Evolutionary conservation across 176 grass and related monocot species (phyloP).

Genomic region (Oropetium thomaeum): DNA sequence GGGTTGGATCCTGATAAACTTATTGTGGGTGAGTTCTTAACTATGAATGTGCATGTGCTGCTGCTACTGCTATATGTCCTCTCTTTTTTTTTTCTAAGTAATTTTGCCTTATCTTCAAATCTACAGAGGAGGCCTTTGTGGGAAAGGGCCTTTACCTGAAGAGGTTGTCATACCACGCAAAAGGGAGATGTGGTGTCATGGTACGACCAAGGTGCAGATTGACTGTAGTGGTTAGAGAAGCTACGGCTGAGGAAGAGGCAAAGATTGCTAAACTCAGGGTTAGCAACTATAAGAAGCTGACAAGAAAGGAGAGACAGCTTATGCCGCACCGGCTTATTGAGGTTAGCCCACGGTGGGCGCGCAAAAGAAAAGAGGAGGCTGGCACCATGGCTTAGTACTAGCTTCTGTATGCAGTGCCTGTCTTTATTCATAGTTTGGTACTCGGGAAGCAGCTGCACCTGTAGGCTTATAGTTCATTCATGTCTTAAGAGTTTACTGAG

Average conservation of each 20-base stretch:
- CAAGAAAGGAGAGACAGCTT: slow-evolving; percentile 69
- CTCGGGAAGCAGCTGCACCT: not conserved
- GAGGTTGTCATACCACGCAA: slow-evolving; percentile 80
- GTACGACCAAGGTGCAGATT: slow-evolving; percentile 75
- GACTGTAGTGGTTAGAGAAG: slow-evolving; percentile 90
- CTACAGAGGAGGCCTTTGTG: slow-evolving; percentile 83
- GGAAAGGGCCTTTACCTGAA: slow-evolving; percentile 82
- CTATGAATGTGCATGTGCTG: not conserved
- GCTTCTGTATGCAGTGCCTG: not conserved
- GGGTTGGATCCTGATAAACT: slow-evolving; percentile 79
- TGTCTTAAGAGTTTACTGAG: not conserved
- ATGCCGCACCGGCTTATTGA: slow-evolving; percentile 87
- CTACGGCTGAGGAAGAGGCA: slow-evolving; percentile 78
- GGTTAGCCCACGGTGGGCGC: slow-evolving; percentile 65
- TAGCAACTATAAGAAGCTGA: slow-evolving; percentile 91
- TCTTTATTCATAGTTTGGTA: not conserved
- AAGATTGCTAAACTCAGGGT: slow-evolving; percentile 88
- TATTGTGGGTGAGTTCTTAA: slow-evolving; percentile 60
- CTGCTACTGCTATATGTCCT: not conserved
- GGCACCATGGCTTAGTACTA: not conserved
- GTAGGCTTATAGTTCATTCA: not conserved
- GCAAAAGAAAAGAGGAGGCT: slow-evolving; percentile 53
- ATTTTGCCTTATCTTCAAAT: not conserved
- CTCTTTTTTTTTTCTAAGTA: not conserved
- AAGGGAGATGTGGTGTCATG: slow-evolving; percentile 71